Evolutionary conservation across 164 flowering plant species (phyloP), one percentile per base, ranked within the genome.

Genomic region (Stephania yunnanensis): DNA sequence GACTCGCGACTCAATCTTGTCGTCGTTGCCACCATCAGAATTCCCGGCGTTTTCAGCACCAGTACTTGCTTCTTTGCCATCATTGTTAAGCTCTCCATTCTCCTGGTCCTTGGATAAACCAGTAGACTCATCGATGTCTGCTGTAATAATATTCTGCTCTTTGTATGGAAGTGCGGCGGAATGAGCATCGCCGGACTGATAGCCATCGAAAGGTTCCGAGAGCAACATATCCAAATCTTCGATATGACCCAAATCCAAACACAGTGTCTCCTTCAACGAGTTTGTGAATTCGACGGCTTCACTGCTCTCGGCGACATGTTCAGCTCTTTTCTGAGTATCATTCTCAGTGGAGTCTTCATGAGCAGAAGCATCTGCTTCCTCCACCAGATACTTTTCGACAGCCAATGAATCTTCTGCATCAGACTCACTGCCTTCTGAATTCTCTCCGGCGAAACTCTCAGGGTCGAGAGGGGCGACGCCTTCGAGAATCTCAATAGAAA

Each of bases 331-430:
- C 7, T 61, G 55, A 15, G 55, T 50, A 10, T 50, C 12, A 2
- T 50, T 11, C 15, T 50, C 15, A 50, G 17, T 48, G 53, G 9
- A 48, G 50, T 10, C 7, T 46, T 46, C 50, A 58, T 5, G 64
- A 58, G 22, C 64, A 58, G 64, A 58, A 58, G 64, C 19, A 55
- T 55, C 64, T 55, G 15, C 19, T 7, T 58, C 65, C 17, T 48
- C 42, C 53, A 58, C n/a, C 10, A 53, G 65, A 58, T 17, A 58
- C 3, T 58, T 19, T 61, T 17, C 13, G 22, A 0, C 6, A 36
- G 67, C 72, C 52, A 48, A 45, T 58, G 68, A 70, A 63, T 46
- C 74, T 63, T 76, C 73, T 29, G 36, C 69, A 25, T 7, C 63
- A 46, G 69, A 45, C 46, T 76, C 78, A 13, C 46, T 45, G 42